Evolutionary conservation across 1,139 yeast species (phyloP), one percentile per base, ranked within the genome.

Genomic region (Pichia sp.): DNA sequence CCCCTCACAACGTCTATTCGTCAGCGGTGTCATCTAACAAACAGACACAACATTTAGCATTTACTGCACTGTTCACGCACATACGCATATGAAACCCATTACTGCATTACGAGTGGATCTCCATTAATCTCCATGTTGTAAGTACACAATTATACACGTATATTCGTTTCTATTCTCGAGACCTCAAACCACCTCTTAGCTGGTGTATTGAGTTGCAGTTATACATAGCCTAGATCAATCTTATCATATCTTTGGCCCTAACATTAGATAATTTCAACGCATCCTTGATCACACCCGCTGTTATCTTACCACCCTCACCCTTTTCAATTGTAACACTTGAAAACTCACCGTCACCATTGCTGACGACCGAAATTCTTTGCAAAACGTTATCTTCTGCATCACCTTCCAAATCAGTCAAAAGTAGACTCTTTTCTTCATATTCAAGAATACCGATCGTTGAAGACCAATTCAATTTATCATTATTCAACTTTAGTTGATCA

Each of bases 371-470:
- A 27, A 77, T 62, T 40, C 73, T 64, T 36, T 77, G 71, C 37
- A 61, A 59, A 10, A 74, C 65, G 10, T 72, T 64, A 7, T 85
- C 90, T 60, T 85, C 95, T 5, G 87, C 82, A 53, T 82, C 92
- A 8, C 92, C 92, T 60, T 84, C 90, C 40, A 85, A 58, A 55
- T 85, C 95, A 2, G 85, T 78, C 45, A 85, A 61, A 35, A 85
- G 57, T 1, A 78, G 68, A 11, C 39, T 48, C 4, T 39, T 46
- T 4, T 58, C 62, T 38, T 65, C 55, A 6, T 2, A 11, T 36
- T 51, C 55, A 1, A 47, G 46, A 35, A 51, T 47, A 11, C 95
- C 95, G 60, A 78, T 84, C 48, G 82, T 80, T 9, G 85, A 76
- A 10, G 83, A 69, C 51, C 71, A 68, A 3, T 77, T 74, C 4